A percentile compares a stretch with the other conserved stretches of the same genome.
These are phyloP conservation scores for Acanthamoeba sp. DNA, from an alignment of 208 protist genomes.

Conservation along the genomic window DNA sequence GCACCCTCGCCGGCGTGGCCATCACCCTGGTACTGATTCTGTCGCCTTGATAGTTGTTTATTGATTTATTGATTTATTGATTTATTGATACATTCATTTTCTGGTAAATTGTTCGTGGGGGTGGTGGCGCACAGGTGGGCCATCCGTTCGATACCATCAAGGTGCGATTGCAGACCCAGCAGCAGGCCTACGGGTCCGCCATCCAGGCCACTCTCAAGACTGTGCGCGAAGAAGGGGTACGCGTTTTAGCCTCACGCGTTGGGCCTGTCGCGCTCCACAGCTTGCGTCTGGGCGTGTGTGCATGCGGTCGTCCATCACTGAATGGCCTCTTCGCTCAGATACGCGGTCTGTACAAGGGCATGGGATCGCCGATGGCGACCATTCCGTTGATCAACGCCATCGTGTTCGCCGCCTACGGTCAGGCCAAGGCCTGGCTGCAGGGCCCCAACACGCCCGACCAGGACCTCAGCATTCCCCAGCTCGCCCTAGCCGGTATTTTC, in stretches of 20 bases:
- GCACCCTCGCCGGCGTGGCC: conserved; percentile 42
- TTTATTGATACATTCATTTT: no score
- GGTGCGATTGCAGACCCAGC: conserved; percentile 59
- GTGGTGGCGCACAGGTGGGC: conserved; percentile 69
- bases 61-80: no score
- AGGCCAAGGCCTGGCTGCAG: conserved; percentile 30
- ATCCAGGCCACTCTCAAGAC: conserved; percentile 40
- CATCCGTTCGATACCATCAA: conserved; percentile 74
- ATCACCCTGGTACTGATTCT: conserved; percentile 28
- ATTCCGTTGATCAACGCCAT: conserved; percentile 65
- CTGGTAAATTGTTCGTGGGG: background rate
- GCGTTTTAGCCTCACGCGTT: background rate
- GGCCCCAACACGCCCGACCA: background rate
- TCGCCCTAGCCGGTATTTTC: conserved; percentile 6
- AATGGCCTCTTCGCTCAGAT: background rate
- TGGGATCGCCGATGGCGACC: conserved; percentile 72
- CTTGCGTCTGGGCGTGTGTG: no score
- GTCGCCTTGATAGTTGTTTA: no score
- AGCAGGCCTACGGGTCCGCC: background rate
- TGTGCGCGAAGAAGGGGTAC: conserved; percentile 70
- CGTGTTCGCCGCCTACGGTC: conserved; percentile 70
- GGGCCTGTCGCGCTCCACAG: background rate
- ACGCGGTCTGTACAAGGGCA: conserved; percentile 63
- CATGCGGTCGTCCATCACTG: background rate
- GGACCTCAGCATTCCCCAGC: conserved; percentile 25